Base-by-base conservation (phyloP, 768 basidiomycete species). In the Thelephora aurantiotincta region DNA sequence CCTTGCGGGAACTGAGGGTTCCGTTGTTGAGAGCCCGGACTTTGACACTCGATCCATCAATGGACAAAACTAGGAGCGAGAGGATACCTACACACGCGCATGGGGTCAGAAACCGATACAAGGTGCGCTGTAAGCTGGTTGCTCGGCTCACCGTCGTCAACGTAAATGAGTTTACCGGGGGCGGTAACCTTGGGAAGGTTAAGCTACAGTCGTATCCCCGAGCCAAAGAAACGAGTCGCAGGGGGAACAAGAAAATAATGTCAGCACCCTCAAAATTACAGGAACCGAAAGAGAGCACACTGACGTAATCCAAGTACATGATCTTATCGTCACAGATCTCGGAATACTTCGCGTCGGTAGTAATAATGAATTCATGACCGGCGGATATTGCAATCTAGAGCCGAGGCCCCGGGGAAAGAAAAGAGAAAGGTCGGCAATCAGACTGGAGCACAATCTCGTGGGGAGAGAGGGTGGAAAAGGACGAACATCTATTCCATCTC, bases 111-210 rank as follows among this genome's bases (percentile, higher is more conserved):
- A 30, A 30, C 26, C 5, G 9, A 30, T 4, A 30, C 4, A 30
- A 30, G 26, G 26, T 4, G 26, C 9, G 26, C 26, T 30, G 26
- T 30, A 30, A 30, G 26, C 26, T 30, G 23, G 16, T 14, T 47
- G 9, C 23, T 47, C 50, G n/a, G 22, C 38, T 55, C 51, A 80
- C 94, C 96, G 60, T 99, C 96, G 60, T 99, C 96, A 54, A 98
- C 80, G 63, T 93, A 98, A 66, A 99, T 89, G 56, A 91, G 78
- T 65, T 97, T 97, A 53, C 96, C 96, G n/a, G 87, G 87, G 6
- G 87, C 77, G 54, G 93, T 96, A 51, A 98, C 96, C 67, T 91
- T 97, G 64, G 89, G 75, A 52, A 99, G 70, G 67, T 98, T 98
- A 67, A 68, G 66, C 91, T 94, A 57, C 19, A 33, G 35, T 26